Conservation (phyloP, 768 basidiomycete species). For the Suillus subalutaceus region DNA sequence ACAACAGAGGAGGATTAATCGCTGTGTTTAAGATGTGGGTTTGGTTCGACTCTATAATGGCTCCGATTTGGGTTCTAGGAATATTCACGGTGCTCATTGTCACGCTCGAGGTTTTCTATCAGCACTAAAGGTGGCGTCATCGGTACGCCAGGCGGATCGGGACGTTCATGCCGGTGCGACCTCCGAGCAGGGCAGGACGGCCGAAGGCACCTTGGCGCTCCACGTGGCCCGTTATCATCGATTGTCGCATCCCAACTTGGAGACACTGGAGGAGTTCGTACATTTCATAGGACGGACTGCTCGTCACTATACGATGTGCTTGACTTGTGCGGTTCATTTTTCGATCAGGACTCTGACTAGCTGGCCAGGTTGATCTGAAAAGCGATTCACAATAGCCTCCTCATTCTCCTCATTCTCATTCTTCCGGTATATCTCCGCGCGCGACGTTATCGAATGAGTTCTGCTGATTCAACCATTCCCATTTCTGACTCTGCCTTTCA, state of each 20-base stretch:
- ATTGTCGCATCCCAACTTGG: background rate
- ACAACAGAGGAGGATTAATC: constrained; percentile 37
- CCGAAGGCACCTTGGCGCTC: background rate
- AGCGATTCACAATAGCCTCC: background rate
- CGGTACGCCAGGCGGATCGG: background rate
- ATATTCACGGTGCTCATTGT: background rate
- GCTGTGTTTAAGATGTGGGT: constrained; percentile 51
- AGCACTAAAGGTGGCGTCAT: background rate
- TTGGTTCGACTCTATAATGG: constrained; percentile 34
- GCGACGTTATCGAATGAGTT: background rate
- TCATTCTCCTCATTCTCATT: background rate
- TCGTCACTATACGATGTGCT: background rate
- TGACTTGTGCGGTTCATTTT: background rate
- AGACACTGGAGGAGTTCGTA: background rate
- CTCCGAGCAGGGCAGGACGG: background rate
- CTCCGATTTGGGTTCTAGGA: constrained; percentile 1
- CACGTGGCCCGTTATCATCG: background rate
- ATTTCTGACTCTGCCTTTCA: constrained; percentile 1
- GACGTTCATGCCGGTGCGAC: constrained; percentile 1
- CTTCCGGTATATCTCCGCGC: background rate
- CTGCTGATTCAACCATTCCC: background rate
- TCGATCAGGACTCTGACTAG: background rate
- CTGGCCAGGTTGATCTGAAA: background rate
- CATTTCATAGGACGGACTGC: too few species aligned
- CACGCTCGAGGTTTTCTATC: background rate